Percentiles rank a stretch among this genome's conserved stretches.
These are phyloP conservation scores for Plasmodium malariae DNA, from an alignment of 169 alveolate species.

Conservation along the genomic window DNA sequence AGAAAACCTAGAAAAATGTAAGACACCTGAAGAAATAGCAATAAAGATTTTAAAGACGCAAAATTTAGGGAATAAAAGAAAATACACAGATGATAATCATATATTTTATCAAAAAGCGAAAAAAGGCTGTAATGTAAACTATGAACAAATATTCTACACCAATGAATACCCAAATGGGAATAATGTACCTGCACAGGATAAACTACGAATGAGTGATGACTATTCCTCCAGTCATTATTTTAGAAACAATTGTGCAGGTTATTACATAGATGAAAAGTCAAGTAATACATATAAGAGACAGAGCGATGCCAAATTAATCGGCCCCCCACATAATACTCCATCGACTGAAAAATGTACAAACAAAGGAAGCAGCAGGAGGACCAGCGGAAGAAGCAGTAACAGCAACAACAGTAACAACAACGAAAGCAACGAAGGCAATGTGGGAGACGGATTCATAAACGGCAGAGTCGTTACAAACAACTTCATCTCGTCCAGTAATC, in stretches of 20 bases:
- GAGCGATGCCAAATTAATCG: too few relatives aligned
- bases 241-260: not conserved
- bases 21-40: conserved; percentile 72
- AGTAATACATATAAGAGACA: too few relatives aligned
- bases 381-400: too few relatives aligned
- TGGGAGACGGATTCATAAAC: too few relatives aligned
- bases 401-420: too few relatives aligned
- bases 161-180: not conserved
- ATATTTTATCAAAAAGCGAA: conserved; percentile 17
- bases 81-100: conserved; percentile 50
- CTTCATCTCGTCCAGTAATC: too few relatives aligned
- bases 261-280: too few relatives aligned
- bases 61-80: conserved; percentile 66
- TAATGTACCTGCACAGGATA: not conserved
- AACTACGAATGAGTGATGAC: not conserved
- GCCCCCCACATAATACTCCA: too few relatives aligned
- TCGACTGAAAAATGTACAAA: too few relatives aligned
- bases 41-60: conserved; percentile 52
- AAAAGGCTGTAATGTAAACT: conserved; percentile 8
- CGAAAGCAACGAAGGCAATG: too few relatives aligned
- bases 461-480: too few relatives aligned
- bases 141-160: not conserved
- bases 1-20: conserved; percentile 24
- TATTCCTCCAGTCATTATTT: not conserved
- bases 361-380: too few relatives aligned